Conservation (phyloP, 2,329 filamentous ascomycete genomes). For the Sordariomycetes sp. region DNA sequence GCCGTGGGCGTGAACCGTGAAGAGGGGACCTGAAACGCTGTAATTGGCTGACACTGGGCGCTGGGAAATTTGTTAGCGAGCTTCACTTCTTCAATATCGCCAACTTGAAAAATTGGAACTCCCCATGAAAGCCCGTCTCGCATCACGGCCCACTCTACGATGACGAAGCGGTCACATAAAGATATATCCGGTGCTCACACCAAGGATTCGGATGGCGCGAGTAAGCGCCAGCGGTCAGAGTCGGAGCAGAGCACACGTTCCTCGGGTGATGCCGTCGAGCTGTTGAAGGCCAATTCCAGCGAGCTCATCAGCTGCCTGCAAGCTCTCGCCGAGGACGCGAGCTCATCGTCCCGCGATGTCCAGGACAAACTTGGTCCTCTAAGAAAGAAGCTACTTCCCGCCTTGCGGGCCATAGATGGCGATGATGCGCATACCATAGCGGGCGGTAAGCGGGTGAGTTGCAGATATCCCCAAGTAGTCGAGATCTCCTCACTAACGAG, state of each 20-base stretch:
- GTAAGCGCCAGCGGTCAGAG: not conserved
- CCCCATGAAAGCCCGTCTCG: no score
- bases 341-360: conserved; percentile 11
- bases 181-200: conserved; percentile 2
- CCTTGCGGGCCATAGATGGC: conserved; percentile 12
- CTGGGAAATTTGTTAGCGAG: no score
- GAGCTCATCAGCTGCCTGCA: conserved; percentile 26
- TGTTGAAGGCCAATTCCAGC: conserved; percentile 22
- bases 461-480: not conserved
- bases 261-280: conserved; percentile 15
- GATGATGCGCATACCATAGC: not conserved
- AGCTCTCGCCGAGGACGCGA: conserved; percentile 13
- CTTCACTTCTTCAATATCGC: no score
- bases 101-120: no score
- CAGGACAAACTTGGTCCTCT: conserved; percentile 9
- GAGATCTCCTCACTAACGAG: conserved; percentile 6
- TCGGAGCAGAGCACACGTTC: not conserved
- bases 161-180: conserved; percentile 8
- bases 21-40: no score
- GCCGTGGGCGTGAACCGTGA: no score
- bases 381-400: conserved; percentile 16
- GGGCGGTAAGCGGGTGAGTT: conserved; percentile 2
- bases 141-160: not conserved
- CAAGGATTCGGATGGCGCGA: conserved; percentile 5
- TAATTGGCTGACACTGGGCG: no score